phyloP scores from a whole-genome alignment of 768 basidiomycete genomes.

The Phaeolepiota aurea region DNA sequence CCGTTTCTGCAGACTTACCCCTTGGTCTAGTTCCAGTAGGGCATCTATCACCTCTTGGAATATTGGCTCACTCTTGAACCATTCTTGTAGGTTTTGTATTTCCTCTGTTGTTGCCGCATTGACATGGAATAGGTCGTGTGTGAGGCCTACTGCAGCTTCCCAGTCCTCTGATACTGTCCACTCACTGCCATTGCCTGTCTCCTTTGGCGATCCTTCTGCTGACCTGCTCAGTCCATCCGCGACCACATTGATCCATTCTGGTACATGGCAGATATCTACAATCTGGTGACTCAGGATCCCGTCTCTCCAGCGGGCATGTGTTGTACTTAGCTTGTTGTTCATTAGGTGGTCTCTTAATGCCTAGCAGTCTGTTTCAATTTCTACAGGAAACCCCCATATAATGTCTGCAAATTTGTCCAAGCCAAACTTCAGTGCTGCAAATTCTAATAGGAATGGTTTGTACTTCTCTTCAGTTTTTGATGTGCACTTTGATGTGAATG shows the following conservation, averaged over 20 bases:
- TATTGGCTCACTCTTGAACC: slow-evolving; percentile 14
- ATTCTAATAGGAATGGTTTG: slow-evolving; percentile 24
- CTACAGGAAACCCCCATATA: slow-evolving; percentile 19
- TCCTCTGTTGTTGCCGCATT: not conserved
- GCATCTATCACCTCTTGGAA: slow-evolving; percentile 16
- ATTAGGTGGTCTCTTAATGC: slow-evolving; percentile 21
- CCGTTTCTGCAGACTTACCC: slow-evolving; percentile 7
- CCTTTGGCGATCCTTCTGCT: slow-evolving; percentile 8
- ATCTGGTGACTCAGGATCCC: slow-evolving; percentile 14
- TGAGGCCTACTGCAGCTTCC: slow-evolving; percentile 8
- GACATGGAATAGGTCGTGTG: slow-evolving; percentile 12
- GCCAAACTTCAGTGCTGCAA: slow-evolving; percentile 24
- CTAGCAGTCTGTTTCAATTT: slow-evolving; percentile 27
- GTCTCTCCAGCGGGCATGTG: slow-evolving; percentile 26
- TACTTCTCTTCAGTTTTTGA: slow-evolving; percentile 20
- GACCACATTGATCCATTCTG: slow-evolving; percentile 12
- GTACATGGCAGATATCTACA: slow-evolving; percentile 11
- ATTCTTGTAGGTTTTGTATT: slow-evolving; percentile 3
- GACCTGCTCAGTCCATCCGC: slow-evolving; percentile 18
- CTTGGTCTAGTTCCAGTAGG: slow-evolving; percentile 12
- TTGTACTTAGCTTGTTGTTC: slow-evolving; percentile 17
- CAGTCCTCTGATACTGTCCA: slow-evolving; percentile 19
- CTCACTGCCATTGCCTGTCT: slow-evolving; percentile 13
- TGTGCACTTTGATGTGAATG: slow-evolving; percentile 23
- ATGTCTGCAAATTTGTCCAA: slow-evolving; percentile 21